Evolutionary conservation across 2,329 filamentous ascomycete genomes (phyloP).

Genomic region (Paramyrothecium roridum): DNA sequence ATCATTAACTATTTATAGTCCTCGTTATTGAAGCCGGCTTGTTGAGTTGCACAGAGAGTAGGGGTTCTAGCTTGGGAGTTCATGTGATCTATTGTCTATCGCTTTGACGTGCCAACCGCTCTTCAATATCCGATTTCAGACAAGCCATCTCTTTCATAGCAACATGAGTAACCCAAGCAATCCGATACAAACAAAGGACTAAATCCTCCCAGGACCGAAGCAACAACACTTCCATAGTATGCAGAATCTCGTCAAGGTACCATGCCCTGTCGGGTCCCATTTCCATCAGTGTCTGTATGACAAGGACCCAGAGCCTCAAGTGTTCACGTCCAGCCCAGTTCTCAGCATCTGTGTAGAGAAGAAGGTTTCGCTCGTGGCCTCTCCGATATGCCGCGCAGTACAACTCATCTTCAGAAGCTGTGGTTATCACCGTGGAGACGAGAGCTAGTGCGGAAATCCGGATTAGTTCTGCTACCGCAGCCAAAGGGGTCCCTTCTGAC

Average conservation of each 20-base stretch:
- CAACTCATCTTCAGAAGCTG: constrained; percentile 8
- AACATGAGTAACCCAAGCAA: constrained; percentile 9
- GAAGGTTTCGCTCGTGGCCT: neutral
- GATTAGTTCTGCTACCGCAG: constrained; percentile 9
- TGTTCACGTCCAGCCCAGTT: constrained; percentile 6
- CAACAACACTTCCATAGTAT: neutral
- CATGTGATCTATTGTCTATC: neutral
- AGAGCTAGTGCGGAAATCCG: constrained; percentile 8
- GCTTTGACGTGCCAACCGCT: neutral
- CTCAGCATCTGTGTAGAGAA: neutral
- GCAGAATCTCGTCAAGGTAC: constrained; percentile 7
- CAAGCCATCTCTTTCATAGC: constrained; percentile 8
- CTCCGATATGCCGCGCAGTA: constrained; percentile 6
- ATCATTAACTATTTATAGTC: no score
- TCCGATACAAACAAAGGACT: constrained; percentile 3
- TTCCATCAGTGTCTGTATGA: constrained; percentile 6
- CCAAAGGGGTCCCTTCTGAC: neutral
- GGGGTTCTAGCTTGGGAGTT: no score
- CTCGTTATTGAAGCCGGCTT: no score
- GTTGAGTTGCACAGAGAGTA: no score
- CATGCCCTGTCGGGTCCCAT: constrained; percentile 1
- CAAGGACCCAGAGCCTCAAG: constrained; percentile 11
- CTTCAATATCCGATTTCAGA: constrained; percentile 6
- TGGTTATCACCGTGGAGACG: constrained; percentile 5
- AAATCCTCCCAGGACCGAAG: constrained; percentile 6